These are phyloP conservation scores for Nidularia pulvinata DNA, from an alignment of 768 basidiomycete genomes.

Conservation along the genomic window DNA sequence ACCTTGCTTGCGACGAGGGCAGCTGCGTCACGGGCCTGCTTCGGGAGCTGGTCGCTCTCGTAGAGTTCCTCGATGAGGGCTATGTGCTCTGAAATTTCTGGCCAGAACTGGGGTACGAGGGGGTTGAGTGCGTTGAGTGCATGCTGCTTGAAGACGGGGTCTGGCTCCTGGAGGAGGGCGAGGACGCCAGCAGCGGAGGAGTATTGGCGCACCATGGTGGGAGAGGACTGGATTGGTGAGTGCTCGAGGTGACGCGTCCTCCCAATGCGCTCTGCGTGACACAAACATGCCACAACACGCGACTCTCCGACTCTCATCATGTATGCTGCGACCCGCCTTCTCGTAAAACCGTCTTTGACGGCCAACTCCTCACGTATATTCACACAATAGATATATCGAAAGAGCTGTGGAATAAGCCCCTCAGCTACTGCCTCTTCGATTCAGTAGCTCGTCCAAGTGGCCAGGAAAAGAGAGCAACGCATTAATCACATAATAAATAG, in stretches of 20 bases:
- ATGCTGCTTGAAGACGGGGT: slow-evolving; percentile 86
- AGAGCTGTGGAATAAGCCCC: too few species aligned
- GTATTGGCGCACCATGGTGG: slow-evolving; percentile 69
- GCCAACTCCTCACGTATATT: too few species aligned
- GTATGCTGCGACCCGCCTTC: too few species aligned
- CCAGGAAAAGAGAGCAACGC: too few species aligned
- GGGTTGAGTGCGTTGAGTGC: slow-evolving; percentile 82
- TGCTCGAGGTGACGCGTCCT: slow-evolving; percentile 43
- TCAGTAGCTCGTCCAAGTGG: too few species aligned
- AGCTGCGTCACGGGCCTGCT: slow-evolving; percentile 76
- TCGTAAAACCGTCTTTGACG: too few species aligned
- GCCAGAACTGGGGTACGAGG: slow-evolving; percentile 95
- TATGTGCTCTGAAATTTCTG: slow-evolving; percentile 96
- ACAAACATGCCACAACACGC: too few species aligned
- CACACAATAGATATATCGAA: too few species aligned
- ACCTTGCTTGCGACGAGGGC: slow-evolving; percentile 97
- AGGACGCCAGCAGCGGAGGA: slow-evolving; percentile 90
- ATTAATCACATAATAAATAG: too few species aligned
- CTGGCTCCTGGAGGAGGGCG: slow-evolving; percentile 88
- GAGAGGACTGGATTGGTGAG: slow-evolving; percentile 15
- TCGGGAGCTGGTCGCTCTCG: slow-evolving; percentile 77
- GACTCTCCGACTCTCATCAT: too few species aligned
- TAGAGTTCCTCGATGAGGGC: slow-evolving; percentile 88
- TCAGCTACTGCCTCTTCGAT: too few species aligned
- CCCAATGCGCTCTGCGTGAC: too few species aligned